Conservation (phyloP, 805 yeast species). For the Yarrowia sp. region DNA sequence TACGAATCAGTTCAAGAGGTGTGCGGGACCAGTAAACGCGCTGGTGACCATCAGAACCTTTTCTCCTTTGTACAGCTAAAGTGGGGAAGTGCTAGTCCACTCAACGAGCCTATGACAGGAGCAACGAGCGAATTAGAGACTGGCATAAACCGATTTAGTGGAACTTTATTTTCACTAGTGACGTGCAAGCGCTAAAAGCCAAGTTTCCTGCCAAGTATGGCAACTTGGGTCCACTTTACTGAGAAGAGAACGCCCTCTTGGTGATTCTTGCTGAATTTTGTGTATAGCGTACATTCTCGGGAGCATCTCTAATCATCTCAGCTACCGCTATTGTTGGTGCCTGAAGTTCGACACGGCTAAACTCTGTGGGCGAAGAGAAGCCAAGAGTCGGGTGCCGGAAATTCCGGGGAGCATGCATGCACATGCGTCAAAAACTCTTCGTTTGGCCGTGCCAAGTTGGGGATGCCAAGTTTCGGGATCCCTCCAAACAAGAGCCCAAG, state of each 20-base stretch:
- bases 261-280: too few relatives aligned
- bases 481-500: neutral
- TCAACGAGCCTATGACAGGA: neutral
- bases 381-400: neutral
- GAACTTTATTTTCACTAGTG: neutral
- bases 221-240: too few relatives aligned
- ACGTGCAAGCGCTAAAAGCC: neutral
- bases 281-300: too few relatives aligned
- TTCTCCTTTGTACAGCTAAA: neutral
- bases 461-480: neutral
- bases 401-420: conserved; percentile 15
- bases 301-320: too few relatives aligned
- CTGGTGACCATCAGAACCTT: too few relatives aligned
- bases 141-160: neutral
- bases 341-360: neutral
- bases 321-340: too few relatives aligned
- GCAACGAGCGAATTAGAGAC: neutral
- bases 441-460: neutral
- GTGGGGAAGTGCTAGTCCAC: conserved; percentile 19
- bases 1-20: conserved; percentile 4
- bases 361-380: neutral
- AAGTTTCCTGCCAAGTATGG: neutral
- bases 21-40: neutral
- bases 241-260: too few relatives aligned
- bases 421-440: neutral